These are phyloP conservation scores for Sporothrix pseudoabietina DNA, from an alignment of 2,329 filamentous ascomycete species.

Conservation along the genomic window DNA sequence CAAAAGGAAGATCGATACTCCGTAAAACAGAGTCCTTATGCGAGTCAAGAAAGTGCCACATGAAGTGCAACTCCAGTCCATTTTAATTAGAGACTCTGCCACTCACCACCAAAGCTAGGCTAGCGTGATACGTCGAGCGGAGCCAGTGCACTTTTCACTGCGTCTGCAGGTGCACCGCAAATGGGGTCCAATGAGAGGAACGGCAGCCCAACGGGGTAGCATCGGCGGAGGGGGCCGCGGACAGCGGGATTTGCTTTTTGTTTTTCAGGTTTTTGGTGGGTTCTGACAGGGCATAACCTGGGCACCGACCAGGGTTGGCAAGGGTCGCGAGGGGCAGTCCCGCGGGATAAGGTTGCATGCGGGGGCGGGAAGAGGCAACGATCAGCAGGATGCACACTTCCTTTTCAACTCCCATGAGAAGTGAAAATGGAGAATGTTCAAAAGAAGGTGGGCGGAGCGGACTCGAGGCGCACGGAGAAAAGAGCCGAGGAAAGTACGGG, in stretches of 20 bases:
- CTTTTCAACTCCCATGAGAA: too few relatives aligned
- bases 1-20: background rate
- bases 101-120: background rate
- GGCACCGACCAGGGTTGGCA: background rate
- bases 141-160: background rate
- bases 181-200: background rate
- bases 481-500: background rate
- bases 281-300: too few relatives aligned
- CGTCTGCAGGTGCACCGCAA: background rate
- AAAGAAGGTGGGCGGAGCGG: background rate
- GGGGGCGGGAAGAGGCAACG: constrained; percentile 8
- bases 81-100: background rate
- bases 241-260: background rate
- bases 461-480: background rate
- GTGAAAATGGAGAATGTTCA: background rate
- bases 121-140: background rate
- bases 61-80: background rate
- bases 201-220: background rate
- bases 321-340: background rate
- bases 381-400: constrained; percentile 16
- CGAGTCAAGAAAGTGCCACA: background rate
- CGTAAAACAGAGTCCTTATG: background rate
- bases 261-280: background rate
- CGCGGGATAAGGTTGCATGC: background rate
- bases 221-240: background rate